phyloP scores from a whole-genome alignment of 2,329 filamentous ascomycete genomes.

The Botrytis fragariae region DNA sequence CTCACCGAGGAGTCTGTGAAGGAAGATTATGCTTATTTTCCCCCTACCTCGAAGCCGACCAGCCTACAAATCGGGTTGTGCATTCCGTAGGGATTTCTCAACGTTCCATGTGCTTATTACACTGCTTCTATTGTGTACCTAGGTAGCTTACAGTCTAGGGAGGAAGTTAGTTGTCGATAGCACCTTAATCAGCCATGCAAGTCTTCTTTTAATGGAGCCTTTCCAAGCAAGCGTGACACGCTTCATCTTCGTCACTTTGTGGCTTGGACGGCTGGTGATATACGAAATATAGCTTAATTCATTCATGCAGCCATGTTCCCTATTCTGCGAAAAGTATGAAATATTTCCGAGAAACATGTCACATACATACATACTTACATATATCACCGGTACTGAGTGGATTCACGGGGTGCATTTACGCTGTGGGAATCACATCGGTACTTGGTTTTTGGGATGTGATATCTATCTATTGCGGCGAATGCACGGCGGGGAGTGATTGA shows the following conservation, averaged over 20 bases:
- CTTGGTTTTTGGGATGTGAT: not conserved
- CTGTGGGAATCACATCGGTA: not conserved
- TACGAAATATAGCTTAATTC: not conserved
- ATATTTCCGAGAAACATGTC: not conserved
- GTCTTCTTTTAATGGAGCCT: not conserved
- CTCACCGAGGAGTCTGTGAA: not conserved
- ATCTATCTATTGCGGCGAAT: not conserved
- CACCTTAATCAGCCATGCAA: not conserved
- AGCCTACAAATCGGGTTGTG: not conserved
- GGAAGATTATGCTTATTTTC: constrained; percentile 15
- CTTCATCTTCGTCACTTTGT: not conserved
- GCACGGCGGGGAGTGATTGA: not conserved
- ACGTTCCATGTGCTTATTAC: not conserved
- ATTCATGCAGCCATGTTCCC: not conserved
- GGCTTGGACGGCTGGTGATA: not conserved
- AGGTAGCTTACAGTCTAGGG: not conserved
- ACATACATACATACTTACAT: not conserved
- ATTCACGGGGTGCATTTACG: not conserved
- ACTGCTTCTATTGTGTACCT: not conserved
- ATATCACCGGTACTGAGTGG: not conserved
- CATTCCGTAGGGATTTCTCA: not conserved
- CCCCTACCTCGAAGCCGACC: not conserved
- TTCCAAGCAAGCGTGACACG: not conserved
- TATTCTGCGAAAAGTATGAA: not conserved
- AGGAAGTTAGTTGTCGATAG: not conserved